Evolutionary conservation across 768 basidiomycete genomes (phyloP), one percentile per base, ranked within the genome.

Genomic region (Chalciporus sphaerocephalus): DNA sequence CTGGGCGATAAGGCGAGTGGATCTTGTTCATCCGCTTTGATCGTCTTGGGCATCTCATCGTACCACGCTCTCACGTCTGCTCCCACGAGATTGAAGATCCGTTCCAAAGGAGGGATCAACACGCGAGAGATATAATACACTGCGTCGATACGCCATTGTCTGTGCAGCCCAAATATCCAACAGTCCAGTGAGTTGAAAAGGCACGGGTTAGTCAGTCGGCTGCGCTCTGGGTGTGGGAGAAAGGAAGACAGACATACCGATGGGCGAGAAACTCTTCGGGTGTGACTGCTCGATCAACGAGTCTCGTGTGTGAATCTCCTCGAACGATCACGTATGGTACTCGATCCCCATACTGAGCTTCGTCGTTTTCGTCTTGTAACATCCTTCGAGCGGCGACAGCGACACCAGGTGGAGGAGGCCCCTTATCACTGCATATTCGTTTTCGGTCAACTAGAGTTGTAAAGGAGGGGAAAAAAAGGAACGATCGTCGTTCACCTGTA

Each of bases 321-420:
- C 79, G 73, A 13, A 74, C 71, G 39, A 99, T 90, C 38, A 98
- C 79, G 60, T 97, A 98, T 1, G 92, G 92, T 1, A 98, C 80
- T 22, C 95, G 82, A 55, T 99, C 93, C 15, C 89, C 91, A 58
- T 97, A 96, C 55, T 94, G 91, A 1, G 87, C 75, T 59, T 96
- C 94, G 40, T 86, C 79, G 20, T 83, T 81, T 1, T 83, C 81
- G 63, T 98, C 94, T 36, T 79, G 60, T 12, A 84, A 54, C 65
- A 86, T 78, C 44, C 80, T 78, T 22, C 85, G 76, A 3, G 87
- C 85, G 7, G 93, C 94, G 12, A 98, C 85, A 1, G 83, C 77
- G 6, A 82, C 94, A 0, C 93, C 96, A n/a, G 96, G 93, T 6
- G 91, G 93, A 1, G 94, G 96, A 0, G 82, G 80, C 0, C 72